Evolutionary conservation across 768 basidiomycete genomes (phyloP), one percentile per base, ranked within the genome.

Genomic region (Termitomyces sp.): DNA sequence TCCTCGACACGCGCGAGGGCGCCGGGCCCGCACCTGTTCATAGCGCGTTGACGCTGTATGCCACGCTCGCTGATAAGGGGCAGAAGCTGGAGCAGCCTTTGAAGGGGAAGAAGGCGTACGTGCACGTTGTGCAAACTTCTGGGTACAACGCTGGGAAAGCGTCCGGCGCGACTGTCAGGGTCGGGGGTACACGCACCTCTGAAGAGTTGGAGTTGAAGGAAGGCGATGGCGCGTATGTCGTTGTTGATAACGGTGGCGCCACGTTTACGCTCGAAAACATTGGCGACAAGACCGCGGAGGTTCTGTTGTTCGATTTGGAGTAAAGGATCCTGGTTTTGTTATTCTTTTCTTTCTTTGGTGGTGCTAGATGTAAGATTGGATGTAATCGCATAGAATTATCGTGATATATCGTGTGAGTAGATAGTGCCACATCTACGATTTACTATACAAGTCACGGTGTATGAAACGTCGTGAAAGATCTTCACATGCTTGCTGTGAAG

Each of bases 161-260:
- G 0, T 71, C 65, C 1, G 93, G 91, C 0, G 86, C 83, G 0
- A 73, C 71, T 20, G 70, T 96, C 48, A 81, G 73, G 60, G 67
- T 95, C 13, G 64, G 70, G 1, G 75, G 71, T 18, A 69, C 69
- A 0, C 74, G 68, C 22, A 39, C 43, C 24, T 52, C 53, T 2
- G 75, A 74, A 12, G 72, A 81, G 57, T 57, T 85, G 4, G 84
- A 80, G 39, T 71, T 96, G 53, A 81, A 82, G 33, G 95, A 98
- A 65, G 95, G 95, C 0, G 95, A 98, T 66, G 94, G 93, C 0
- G 86, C 87, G 13, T 98, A 94, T 71, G 69, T 96, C 45, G 64
- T 72, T 46, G 78, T 82, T 1, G 81, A 75, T 1, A 71, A 74
- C 0, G 78, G 74, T 0, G 77, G 82, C 22, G 74, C 69, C 55